Evolutionary conservation across 2,329 filamentous ascomycete genomes (phyloP), one percentile per base, ranked within the genome.

Genomic region (Talaromyces amestolkiae): DNA sequence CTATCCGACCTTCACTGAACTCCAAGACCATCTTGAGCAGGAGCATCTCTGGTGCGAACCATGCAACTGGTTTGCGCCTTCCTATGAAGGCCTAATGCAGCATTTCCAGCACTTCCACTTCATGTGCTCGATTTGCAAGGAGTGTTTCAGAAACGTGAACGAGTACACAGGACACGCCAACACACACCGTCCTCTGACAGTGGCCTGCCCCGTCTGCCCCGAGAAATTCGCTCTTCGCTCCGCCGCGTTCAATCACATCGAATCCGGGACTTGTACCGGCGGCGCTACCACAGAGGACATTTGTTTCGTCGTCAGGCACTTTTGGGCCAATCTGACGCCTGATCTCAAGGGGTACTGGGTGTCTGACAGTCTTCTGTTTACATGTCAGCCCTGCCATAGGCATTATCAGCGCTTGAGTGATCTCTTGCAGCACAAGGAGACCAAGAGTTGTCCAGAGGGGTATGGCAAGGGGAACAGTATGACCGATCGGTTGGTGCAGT

Each of bases 351-450:
- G 47, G 39, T 54, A 37, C 13, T 49, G 33, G 33, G 43, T 45
- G 10, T 22, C 45, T 15, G 51, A 65, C 22, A 51, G n/a, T 11
- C 45, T 60, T 35, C n/a, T 56, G 31, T 70, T 71, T 58, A 63
- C 58, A 17, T 71, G 70, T 31, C 31, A 45, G n/a, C 53, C 60
- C 27, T 71, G 70, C 51, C 37, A 63, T 11, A 63, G 65, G 7
- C 15, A 59, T 17, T 72, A 69, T 60, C 39, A 56, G 2, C 64
- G 66, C 13, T 59, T 70, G 65, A 69, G 69, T 39, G 70, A 72
- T 41, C 62, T 71, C 11, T 53, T 72, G 47, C 70, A 72, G 59
- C 70, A 72, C 63, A 65, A 65, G 2, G 70, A 72, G 58, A 68
- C 68, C 2, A 65, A 58, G n/a, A 53, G 53, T 5, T 71, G 70